These are phyloP conservation scores for Candolleomyces efflorescens DNA, from an alignment of 768 basidiomycete genomes.

Conservation along the genomic window DNA sequence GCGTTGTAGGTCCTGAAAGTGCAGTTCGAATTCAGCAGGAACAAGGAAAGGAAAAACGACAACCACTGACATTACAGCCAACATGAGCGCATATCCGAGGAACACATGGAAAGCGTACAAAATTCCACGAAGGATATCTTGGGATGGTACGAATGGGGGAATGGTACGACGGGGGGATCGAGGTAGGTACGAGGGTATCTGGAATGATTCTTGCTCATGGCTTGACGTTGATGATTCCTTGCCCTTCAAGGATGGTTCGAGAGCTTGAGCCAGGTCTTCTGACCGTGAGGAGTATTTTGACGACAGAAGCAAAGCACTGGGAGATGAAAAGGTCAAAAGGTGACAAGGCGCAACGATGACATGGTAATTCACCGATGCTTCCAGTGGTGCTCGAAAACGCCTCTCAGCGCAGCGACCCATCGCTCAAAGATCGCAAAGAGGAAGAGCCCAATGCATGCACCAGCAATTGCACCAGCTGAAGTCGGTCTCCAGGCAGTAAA, in stretches of 20 bases:
- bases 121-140: constrained; percentile 69
- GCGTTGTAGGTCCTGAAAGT: constrained; percentile 75
- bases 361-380: constrained; percentile 39
- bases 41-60: neutral
- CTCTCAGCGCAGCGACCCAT: constrained; percentile 55
- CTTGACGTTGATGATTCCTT: neutral
- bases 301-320: constrained; percentile 2
- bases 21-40: constrained; percentile 3
- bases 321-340: neutral
- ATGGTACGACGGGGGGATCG: constrained; percentile 28
- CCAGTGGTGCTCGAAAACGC: constrained; percentile 56
- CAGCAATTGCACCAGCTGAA: constrained; percentile 65
- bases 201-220: neutral
- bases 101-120: constrained; percentile 60
- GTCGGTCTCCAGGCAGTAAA: constrained; percentile 69
- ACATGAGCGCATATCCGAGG: constrained; percentile 71
- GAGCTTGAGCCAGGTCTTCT: neutral
- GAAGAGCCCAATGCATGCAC: constrained; percentile 70
- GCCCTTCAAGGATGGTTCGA: neutral
- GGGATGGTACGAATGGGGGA: constrained; percentile 60
- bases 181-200: constrained; percentile 1
- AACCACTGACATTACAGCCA: constrained; percentile 66
- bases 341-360: neutral
- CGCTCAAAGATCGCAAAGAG: constrained; percentile 68
- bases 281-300: constrained; percentile 17